Conservation (phyloP, 148 eudicot species). For the Rhododendron ferrugineum region DNA sequence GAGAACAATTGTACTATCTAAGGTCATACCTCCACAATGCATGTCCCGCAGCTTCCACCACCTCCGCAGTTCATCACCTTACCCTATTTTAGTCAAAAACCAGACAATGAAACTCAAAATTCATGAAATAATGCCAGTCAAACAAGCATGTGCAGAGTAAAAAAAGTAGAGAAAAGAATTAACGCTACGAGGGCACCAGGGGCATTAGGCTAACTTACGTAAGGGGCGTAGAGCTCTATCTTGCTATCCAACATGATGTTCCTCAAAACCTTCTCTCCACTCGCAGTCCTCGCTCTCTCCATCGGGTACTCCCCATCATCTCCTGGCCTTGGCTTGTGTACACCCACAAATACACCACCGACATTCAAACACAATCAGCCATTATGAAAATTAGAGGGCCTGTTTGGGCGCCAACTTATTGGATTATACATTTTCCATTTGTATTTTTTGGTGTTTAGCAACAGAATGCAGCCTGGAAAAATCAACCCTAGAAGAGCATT, state of each 20-base stretch:
- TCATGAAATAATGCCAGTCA: background rate
- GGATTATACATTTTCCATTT: background rate
- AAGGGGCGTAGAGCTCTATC: slow-evolving; percentile 87
- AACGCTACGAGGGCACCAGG: background rate
- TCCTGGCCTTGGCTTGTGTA: slow-evolving; percentile 53
- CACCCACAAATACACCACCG: background rate
- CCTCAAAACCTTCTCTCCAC: slow-evolving; percentile 89
- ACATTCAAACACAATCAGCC: slow-evolving; percentile 4
- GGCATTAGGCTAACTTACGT: slow-evolving; percentile 47
- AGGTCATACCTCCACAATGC: slow-evolving; percentile 76
- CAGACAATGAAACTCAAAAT: background rate
- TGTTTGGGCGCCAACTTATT: background rate
- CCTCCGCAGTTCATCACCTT: slow-evolving; percentile 97
- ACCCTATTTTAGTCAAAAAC: slow-evolving; percentile 34
- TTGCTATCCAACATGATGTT: slow-evolving; percentile 82
- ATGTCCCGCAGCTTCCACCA: slow-evolving; percentile 93
- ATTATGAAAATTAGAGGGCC: background rate
- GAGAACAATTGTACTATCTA: background rate
- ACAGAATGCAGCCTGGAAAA: background rate
- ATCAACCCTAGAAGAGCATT: background rate
- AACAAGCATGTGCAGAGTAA: background rate
- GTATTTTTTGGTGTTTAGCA: background rate
- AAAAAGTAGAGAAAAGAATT: background rate
- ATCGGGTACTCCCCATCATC: slow-evolving; percentile 53
- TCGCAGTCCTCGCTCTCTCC: slow-evolving; percentile 54